A percentile compares a stretch with the other conserved stretches of the same genome.
Conservation (phyloP, 257 asterid genomes). For the Eustoma russellianum region DNA sequence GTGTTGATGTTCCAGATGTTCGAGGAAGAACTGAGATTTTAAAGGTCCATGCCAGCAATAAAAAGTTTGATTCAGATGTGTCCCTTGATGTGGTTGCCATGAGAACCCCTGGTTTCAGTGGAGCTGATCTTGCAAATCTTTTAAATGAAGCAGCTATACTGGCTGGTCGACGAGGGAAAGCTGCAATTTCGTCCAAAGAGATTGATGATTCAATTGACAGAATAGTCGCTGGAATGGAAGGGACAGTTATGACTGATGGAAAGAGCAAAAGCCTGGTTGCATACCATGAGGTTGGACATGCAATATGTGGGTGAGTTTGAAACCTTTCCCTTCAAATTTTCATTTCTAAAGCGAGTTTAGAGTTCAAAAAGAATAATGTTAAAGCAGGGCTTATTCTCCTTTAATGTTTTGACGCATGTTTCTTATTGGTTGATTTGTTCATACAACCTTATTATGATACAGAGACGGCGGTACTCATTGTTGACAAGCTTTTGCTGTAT, state of each 20-base stretch:
- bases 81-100: slow-evolving; percentile 94
- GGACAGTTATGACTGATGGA: slow-evolving; percentile 97
- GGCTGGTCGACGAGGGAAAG: slow-evolving; percentile 87
- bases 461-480: too few species aligned
- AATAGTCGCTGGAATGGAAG: slow-evolving; percentile 99
- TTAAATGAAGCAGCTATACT: slow-evolving; percentile 93
- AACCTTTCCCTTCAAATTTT: background rate
- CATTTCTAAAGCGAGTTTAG: too few species aligned
- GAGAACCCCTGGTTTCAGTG: slow-evolving; percentile 99
- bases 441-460: too few species aligned
- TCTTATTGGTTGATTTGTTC: too few species aligned
- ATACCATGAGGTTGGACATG: slow-evolving; percentile 98
- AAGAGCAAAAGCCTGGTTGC: slow-evolving; percentile 99
- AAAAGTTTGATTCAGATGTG: slow-evolving; percentile 72
- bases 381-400: too few species aligned
- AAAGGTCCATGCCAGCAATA: slow-evolving; percentile 85
- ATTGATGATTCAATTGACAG: slow-evolving; percentile 95
- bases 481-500: too few species aligned
- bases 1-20: slow-evolving; percentile 90
- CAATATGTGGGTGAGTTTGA: slow-evolving; percentile 85
- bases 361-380: too few species aligned
- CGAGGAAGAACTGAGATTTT: slow-evolving; percentile 96
- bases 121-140: slow-evolving; percentile 98
- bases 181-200: slow-evolving; percentile 81
- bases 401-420: too few species aligned